Evolutionary conservation across 305 asterid species (phyloP).

Genomic region (Plantago rigida): DNA sequence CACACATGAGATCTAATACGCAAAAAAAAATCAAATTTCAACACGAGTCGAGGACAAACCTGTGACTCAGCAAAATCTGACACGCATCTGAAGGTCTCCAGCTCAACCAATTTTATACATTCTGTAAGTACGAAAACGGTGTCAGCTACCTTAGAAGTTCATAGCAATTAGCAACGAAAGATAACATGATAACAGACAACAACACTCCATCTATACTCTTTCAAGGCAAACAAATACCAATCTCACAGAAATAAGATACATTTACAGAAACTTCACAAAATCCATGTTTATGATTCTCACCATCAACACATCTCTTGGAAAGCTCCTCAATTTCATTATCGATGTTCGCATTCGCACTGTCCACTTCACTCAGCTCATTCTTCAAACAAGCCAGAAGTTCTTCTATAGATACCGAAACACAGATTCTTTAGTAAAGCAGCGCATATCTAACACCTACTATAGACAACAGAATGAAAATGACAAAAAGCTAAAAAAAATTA

Average conservation of each 20-base stretch:
- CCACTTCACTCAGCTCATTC: conserved; percentile 47
- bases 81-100: conserved; percentile 50
- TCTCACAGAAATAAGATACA: not conserved
- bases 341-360: conserved; percentile 41
- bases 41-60: conserved; percentile 35
- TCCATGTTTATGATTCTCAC: conserved; percentile 27
- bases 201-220: not conserved
- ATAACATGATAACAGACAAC: conserved; percentile 3
- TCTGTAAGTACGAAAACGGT: conserved; percentile 34
- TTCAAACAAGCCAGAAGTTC: conserved; percentile 42
- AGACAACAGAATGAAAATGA: not conserved
- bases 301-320: conserved; percentile 41
- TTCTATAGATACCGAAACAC: conserved; percentile 32
- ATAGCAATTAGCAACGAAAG: not conserved
- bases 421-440: conserved; percentile 8
- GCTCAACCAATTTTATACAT: conserved; percentile 44
- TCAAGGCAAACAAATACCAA: not conserved
- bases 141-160: not conserved
- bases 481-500: too few species aligned
- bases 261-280: not conserved
- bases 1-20: too few species aligned
- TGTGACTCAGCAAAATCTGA: conserved; percentile 51
- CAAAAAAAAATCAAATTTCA: too few species aligned
- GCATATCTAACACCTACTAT: not conserved
- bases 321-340: conserved; percentile 50